phyloP scores from a whole-genome alignment of 2,329 filamentous ascomycete genomes.

The Magnaporthiopsis rhizophila region DNA sequence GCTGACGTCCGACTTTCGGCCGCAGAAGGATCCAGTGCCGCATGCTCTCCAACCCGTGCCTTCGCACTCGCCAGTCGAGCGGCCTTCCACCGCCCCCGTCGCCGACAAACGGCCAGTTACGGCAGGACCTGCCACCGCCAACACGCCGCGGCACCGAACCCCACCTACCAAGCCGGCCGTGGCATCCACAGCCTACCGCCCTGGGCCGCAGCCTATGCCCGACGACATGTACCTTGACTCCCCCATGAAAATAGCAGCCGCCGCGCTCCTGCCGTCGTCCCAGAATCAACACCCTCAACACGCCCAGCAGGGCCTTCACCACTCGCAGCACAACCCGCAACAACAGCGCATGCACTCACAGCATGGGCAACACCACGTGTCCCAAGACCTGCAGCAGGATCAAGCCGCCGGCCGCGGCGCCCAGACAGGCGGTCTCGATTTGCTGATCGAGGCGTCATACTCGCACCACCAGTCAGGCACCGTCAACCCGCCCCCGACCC shows the following conservation, averaged over 20 bases:
- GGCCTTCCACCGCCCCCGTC: background rate
- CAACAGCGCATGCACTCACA: background rate
- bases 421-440: conserved; percentile 19
- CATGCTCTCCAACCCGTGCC: conserved; percentile 13
- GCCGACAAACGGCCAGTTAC: conserved; percentile 11
- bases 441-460: conserved; percentile 28
- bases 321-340: conserved; percentile 13
- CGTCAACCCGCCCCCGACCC: background rate
- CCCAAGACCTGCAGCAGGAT: background rate
- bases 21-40: conserved; percentile 17
- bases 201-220: too few relatives aligned
- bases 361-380: conserved; percentile 2
- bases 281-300: conserved; percentile 10
- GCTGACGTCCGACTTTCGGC: background rate
- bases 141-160: background rate
- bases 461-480: conserved; percentile 18
- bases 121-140: background rate
- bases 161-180: conserved; percentile 14
- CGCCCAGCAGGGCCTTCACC: conserved; percentile 11
- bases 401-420: background rate
- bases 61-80: background rate
- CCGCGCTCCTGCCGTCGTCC: background rate
- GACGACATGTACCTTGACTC: too few relatives aligned
- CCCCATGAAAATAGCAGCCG: too few relatives aligned
- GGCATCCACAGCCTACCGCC: too few relatives aligned